These are phyloP conservation scores for Nepenthes gracilis DNA, from an alignment of 148 eudicot genomes.

Conservation along the genomic window DNA sequence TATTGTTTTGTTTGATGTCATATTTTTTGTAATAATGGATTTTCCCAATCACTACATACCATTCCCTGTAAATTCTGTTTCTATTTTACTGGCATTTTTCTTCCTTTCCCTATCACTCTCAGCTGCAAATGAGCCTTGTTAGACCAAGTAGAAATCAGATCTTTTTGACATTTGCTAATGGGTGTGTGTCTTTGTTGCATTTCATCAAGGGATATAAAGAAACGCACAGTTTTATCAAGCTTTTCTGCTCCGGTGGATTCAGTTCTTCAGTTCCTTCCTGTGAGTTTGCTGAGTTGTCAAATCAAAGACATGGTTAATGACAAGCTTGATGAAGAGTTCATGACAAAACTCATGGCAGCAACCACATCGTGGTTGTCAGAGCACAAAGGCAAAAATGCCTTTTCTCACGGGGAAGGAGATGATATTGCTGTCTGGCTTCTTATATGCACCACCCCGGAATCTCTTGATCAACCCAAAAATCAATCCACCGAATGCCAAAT, in stretches of 20 bases:
- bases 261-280: constrained; percentile 43
- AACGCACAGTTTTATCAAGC: constrained; percentile 43
- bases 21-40: no score
- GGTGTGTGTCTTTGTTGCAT: neutral
- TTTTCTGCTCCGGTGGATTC: constrained; percentile 70
- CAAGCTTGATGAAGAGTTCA: constrained; percentile 22
- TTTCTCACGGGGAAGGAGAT: constrained; percentile 22
- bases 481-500: constrained; percentile 20
- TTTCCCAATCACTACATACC: no score
- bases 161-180: constrained; percentile 5
- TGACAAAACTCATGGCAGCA: constrained; percentile 40
- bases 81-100: no score
- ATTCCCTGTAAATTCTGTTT: no score
- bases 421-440: constrained; percentile 68
- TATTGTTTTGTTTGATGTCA: no score
- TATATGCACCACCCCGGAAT: constrained; percentile 32
- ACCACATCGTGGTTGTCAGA: constrained; percentile 26
- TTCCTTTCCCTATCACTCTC: no score
- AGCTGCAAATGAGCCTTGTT: neutral
- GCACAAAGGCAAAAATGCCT: constrained; percentile 10
- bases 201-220: constrained; percentile 54
- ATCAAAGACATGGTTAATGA: constrained; percentile 16
- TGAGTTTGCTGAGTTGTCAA: constrained; percentile 50
- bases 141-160: neutral
- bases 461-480: constrained; percentile 18